These are phyloP conservation scores for Apiotrichum laibachii DNA, from an alignment of 1,284 basidiomycete genomes.

Conservation along the genomic window DNA sequence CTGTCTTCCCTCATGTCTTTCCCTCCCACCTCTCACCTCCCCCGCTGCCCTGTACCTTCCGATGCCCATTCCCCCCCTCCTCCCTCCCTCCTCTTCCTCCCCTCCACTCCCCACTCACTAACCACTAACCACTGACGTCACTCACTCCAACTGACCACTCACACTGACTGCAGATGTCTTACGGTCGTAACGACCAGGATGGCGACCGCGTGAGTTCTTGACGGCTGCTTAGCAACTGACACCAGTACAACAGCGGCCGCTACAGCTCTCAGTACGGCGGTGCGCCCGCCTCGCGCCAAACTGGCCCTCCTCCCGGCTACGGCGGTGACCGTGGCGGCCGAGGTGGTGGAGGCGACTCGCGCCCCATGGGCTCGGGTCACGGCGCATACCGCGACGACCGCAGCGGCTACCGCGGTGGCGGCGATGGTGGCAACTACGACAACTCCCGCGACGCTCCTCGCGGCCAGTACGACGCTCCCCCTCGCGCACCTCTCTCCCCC, in stretches of 20 bases:
- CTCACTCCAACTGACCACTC: not conserved
- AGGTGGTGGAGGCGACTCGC: not conserved
- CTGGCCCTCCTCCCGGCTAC: not conserved
- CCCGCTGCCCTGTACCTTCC: too few relatives aligned
- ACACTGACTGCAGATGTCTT: slow-evolving; percentile 2
- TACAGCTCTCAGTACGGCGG: not conserved
- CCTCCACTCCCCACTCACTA: not conserved
- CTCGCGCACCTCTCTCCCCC: too few relatives aligned
- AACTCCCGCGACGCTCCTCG: not conserved
- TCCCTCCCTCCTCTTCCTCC: too few relatives aligned
- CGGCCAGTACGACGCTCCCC: too few relatives aligned
- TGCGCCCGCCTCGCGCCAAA: not conserved
- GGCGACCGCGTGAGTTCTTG: too few relatives aligned
- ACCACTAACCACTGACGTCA: not conserved
- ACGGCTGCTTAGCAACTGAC: too few relatives aligned
- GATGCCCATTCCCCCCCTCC: not conserved
- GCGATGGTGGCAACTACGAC: not conserved
- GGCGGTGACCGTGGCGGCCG: not conserved
- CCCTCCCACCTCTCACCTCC: not conserved
- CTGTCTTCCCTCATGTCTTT: not conserved
- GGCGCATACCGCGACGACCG: not conserved
- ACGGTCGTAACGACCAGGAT: not conserved
- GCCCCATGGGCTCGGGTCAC: not conserved
- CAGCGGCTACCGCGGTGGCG: not conserved
- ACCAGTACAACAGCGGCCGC: too few relatives aligned